Percentiles rank a stretch among this genome's conserved stretches.
phyloP scores from a whole-genome alignment of 805 yeast species.

The Saccharomyces kudriavzevii region DNA sequence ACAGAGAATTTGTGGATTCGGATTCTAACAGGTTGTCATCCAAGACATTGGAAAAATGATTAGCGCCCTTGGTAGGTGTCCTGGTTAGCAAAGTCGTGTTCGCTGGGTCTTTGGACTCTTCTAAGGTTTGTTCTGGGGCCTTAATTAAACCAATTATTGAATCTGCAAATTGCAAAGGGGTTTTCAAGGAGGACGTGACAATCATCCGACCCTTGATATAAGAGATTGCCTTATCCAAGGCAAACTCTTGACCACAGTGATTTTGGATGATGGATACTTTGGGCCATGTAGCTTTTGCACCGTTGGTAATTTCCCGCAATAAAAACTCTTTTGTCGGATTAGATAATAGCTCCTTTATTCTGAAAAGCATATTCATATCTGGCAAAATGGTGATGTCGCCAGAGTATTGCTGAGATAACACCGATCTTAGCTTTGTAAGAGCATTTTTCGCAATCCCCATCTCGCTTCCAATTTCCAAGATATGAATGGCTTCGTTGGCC shows the following conservation, averaged over 20 bases:
- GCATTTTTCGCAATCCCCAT: conserved; percentile 72
- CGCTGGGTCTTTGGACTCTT: neutral
- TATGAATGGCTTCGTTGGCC: conserved; percentile 68
- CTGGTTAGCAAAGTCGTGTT: neutral
- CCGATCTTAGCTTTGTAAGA: conserved; percentile 61
- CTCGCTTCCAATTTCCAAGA: conserved; percentile 61
- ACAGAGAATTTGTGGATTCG: conserved; percentile 19
- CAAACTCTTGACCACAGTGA: conserved; percentile 85
- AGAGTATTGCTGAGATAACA: conserved; percentile 75
- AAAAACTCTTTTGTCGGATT: conserved; percentile 78
- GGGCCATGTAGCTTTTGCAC: conserved; percentile 91
- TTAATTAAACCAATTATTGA: conserved; percentile 18
- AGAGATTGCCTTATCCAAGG: conserved; percentile 69
- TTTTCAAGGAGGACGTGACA: conserved; percentile 25
- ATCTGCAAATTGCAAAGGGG: conserved; percentile 22
- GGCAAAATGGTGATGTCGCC: conserved; percentile 93
- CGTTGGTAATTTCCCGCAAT: conserved; percentile 55
- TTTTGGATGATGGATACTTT: conserved; percentile 73
- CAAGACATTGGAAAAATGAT: conserved; percentile 10
- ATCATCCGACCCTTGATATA: conserved; percentile 53
- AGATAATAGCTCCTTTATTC: conserved; percentile 53
- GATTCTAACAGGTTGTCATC: conserved; percentile 26
- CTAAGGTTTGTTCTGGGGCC: conserved; percentile 7
- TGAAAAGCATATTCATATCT: conserved; percentile 46
- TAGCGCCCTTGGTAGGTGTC: conserved; percentile 5